Conservation (phyloP, 2,329 filamentous ascomycete species). For the Talaromyces sp. region DNA sequence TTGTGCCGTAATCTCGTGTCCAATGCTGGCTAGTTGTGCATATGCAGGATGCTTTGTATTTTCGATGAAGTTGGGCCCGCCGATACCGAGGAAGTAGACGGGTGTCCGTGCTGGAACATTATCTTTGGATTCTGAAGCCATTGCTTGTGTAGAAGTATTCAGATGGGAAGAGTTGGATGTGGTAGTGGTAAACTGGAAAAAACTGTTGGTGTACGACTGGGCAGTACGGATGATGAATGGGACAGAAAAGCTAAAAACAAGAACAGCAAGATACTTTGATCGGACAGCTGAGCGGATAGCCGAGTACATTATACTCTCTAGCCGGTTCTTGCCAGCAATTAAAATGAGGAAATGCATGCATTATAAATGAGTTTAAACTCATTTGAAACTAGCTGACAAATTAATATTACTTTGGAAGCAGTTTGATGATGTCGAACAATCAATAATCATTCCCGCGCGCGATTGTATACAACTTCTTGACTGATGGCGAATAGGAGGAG, state of each 20-base stretch:
- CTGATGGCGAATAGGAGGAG: background rate
- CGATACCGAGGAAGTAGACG: slow-evolving; percentile 50
- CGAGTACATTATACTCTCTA: background rate
- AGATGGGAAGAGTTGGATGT: background rate
- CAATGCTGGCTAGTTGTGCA: slow-evolving; percentile 57
- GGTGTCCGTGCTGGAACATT: slow-evolving; percentile 32
- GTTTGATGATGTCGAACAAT: background rate
- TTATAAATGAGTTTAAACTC: background rate
- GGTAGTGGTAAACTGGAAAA: background rate
- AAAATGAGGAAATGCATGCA: background rate
- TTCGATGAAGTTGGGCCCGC: slow-evolving; percentile 25
- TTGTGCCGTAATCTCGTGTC: slow-evolving; percentile 63
- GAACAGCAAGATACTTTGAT: background rate
- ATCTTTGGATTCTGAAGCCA: slow-evolving; percentile 15
- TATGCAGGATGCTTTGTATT: slow-evolving; percentile 59
- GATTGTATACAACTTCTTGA: background rate
- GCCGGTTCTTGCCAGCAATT: background rate
- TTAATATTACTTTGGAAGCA: background rate
- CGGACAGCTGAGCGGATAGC: background rate
- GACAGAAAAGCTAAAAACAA: slow-evolving; percentile 4
- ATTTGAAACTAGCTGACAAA: background rate
- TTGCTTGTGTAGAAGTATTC: slow-evolving; percentile 24
- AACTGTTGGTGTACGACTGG: background rate
- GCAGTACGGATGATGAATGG: background rate
- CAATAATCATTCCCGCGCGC: background rate